Base-by-base conservation (phyloP, 257 asterid genomes). In the Penstemon davidsonii region DNA sequence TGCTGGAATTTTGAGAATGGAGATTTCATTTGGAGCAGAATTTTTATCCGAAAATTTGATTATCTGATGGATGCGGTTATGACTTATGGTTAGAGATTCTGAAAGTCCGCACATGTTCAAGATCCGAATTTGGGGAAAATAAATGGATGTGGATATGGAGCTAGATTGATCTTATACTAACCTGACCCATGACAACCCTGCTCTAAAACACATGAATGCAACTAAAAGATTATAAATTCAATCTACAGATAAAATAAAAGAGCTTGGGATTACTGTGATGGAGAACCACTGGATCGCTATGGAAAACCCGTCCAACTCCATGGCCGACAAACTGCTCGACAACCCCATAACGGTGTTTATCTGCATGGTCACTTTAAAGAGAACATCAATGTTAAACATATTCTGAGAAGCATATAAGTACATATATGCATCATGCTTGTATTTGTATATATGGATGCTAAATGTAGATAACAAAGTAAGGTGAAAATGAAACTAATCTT, bases 281-380 rank as follows among this genome's bases (percentile, higher is more conserved):
- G 53, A 91, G 88, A 82, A 94, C 67, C 68, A 86, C 88, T 11
- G 99, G 99, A 73, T 88, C 96, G 18, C 96, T 82, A 73, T 94
- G 99, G 80, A 94, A 94, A 76, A 79, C 83, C 33, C 86, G 84
- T 64, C 99, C 99, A 68, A 94, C 96, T 73, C 99, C 99, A 78
- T 94, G 99, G 74, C 99, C 99, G 73, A 94, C 93, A 5, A 91
- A 94, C 63, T 94, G 92, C 79, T 88, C 72, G 56, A 94, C 99
- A 73, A 94, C 96, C 67, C 99, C 99, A 62, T 82, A 87, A 13
- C 70, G 51, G 73, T 85, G 83, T 77, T 85, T 81, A 83, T 87
- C 99, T 81, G 99, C 97, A 86, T 75, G 94, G 67, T 86, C 87
- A 76, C 97, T 94, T 75, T 71, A 81, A 58, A 64, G 60, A 79